phyloP scores from a whole-genome alignment of 768 basidiomycete species.

The Amanita inopinata region DNA sequence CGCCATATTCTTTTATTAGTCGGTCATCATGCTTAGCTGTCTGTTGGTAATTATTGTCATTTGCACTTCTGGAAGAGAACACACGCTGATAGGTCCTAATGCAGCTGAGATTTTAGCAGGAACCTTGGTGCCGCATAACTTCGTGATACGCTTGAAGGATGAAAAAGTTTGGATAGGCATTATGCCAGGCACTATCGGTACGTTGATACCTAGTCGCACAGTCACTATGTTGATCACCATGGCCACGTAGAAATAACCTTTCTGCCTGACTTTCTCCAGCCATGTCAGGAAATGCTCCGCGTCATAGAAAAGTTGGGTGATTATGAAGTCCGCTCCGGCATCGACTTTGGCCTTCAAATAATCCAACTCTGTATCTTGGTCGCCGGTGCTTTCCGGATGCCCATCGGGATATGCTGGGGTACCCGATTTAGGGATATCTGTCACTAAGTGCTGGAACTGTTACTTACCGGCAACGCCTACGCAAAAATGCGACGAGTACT shows the following conservation, averaged over 20 bases:
- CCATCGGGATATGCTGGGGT: constrained; percentile 82
- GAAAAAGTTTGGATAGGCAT: constrained; percentile 98
- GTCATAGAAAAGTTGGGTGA: constrained; percentile 97
- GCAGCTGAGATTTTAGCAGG: constrained; percentile 56
- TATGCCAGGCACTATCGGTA: constrained; percentile 90
- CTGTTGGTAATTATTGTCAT: too few species aligned
- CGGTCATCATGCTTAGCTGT: constrained; percentile 75
- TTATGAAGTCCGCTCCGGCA: constrained; percentile 91
- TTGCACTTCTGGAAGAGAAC: constrained; percentile 18
- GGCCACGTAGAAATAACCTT: constrained; percentile 41
- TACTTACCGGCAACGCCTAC: constrained; percentile 84
- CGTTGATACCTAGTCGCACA: constrained; percentile 58
- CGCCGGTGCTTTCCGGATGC: constrained; percentile 50
- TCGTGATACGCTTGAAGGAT: constrained; percentile 86
- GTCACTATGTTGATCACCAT: background rate
- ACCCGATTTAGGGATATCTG: constrained; percentile 6
- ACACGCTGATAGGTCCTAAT: constrained; percentile 69
- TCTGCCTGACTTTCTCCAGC: constrained; percentile 59
- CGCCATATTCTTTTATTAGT: constrained; percentile 91
- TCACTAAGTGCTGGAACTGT: background rate
- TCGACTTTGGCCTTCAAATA: constrained; percentile 82
- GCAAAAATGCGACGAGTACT: constrained; percentile 81
- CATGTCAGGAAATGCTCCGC: constrained; percentile 78
- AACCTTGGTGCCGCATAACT: constrained; percentile 75
- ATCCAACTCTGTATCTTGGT: constrained; percentile 55